Base-by-base conservation (phyloP, 768 basidiomycete species). In the Mycena haematopus region DNA sequence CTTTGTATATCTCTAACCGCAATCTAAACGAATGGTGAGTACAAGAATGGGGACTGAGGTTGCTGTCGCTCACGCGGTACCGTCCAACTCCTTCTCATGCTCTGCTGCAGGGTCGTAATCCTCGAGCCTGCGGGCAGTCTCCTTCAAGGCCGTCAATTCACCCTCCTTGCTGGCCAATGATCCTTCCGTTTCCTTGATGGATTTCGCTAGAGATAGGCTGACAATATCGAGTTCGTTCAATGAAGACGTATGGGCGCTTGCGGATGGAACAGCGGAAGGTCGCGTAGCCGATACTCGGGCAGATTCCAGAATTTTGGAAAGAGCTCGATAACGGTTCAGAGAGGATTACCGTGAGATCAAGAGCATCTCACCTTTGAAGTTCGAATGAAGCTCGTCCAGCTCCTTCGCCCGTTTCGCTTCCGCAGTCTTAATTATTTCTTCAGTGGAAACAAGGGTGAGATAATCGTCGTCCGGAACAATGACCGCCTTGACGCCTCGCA, bases 391-490 rank as follows among this genome's bases (percentile, higher is more conserved):
- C 49, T 89, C 85, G 50, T 92, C 91, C 0, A 89, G 73, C 47
- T 90, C 89, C 68, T 86, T 88, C 74, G 84, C 89, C 52, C 86
- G 77, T 56, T 75, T 79, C 8, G 81, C 77, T 62, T 88, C 84
- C 11, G 84, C 84, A 8, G 80, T 68, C 15, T 82, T 82, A 71
- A 91, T 86, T 65, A 82, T 86, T 61, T 92, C 86, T 67, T 93
- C 90, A 9, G 90, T 87, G 8, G 83, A 85, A 17, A 87, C 85
- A 52, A 93, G 90, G 14, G 89, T 88, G 60, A 89, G 76, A 71
- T 86, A 92, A 73, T 93, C 92, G 56, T 92, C 90, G 45, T 89
- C 87, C 13, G 90, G 89, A 69, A 91, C 87, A 57, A 93, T 90
- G 60, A 92, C 86, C 4, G 84, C 81, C 33, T 84, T 77, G 84